A percentile compares a stretch with the other conserved stretches of the same genome.
phyloP scores from a whole-genome alignment of 257 asterid genomes.

The Scutellaria galericulata region DNA sequence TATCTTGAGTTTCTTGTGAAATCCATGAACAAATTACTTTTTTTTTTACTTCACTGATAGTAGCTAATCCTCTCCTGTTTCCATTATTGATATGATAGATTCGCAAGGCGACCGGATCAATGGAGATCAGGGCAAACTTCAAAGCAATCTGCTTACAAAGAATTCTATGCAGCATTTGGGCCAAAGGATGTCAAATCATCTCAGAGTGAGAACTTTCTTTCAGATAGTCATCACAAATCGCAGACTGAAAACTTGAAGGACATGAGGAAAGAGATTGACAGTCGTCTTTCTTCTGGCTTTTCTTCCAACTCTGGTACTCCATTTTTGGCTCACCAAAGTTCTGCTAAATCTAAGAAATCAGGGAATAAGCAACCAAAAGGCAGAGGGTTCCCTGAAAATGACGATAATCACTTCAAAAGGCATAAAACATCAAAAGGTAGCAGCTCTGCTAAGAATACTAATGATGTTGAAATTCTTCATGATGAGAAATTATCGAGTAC shows the following conservation, averaged over 20 bases:
- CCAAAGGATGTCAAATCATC: slow-evolving; percentile 58
- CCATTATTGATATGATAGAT: slow-evolving; percentile 48
- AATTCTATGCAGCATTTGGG: slow-evolving; percentile 77
- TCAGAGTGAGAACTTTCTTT: slow-evolving; percentile 60
- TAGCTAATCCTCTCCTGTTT: slow-evolving; percentile 10
- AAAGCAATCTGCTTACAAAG: slow-evolving; percentile 67
- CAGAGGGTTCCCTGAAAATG: slow-evolving; percentile 39
- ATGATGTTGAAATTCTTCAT: slow-evolving; percentile 34
- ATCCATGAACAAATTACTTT: not conserved
- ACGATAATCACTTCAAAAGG: slow-evolving; percentile 38
- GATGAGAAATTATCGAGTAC: slow-evolving; percentile 26
- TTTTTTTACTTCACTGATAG: slow-evolving; percentile 13
- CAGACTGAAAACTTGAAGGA: slow-evolving; percentile 71
- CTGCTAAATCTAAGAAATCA: slow-evolving; percentile 45
- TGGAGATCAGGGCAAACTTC: slow-evolving; percentile 88
- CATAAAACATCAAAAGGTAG: slow-evolving; percentile 36
- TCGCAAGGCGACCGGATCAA: slow-evolving; percentile 70
- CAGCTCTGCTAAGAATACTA: slow-evolving; percentile 16
- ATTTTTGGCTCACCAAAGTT: slow-evolving; percentile 75
- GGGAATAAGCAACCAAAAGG: slow-evolving; percentile 49
- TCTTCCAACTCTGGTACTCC: slow-evolving; percentile 48
- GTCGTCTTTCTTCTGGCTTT: slow-evolving; percentile 49
- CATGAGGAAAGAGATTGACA: slow-evolving; percentile 76
- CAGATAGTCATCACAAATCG: slow-evolving; percentile 52
- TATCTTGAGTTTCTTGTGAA: not conserved